A percentile compares a stretch with the other conserved stretches of the same genome.
Evolutionary conservation across 2,329 filamentous ascomycete genomes (phyloP).

Genomic region (Fusarium bulbicola): DNA sequence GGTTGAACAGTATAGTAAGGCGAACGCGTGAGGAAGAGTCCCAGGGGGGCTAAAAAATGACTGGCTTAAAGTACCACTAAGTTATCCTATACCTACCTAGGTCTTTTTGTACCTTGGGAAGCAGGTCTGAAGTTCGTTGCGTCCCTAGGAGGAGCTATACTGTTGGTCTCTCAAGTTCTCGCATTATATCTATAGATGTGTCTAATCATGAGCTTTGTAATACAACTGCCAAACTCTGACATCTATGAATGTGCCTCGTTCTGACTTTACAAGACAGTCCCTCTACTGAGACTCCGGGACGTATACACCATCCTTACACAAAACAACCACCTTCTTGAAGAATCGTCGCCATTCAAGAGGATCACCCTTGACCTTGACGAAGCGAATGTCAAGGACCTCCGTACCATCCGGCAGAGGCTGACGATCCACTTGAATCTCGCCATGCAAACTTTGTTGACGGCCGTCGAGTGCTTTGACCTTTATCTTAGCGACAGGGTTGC

Average conservation of each 20-base stretch:
- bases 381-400: constrained; percentile 84
- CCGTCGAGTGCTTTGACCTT: constrained; percentile 80
- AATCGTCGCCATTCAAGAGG: constrained; percentile 95
- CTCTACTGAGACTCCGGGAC: constrained; percentile 52
- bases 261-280: constrained; percentile 30
- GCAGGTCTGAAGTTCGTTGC: neutral
- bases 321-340: constrained; percentile 92
- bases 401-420: constrained; percentile 63
- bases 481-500: constrained; percentile 69
- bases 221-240: neutral
- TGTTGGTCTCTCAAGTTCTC: neutral
- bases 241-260: neutral
- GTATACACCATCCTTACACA: constrained; percentile 87
- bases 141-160: neutral
- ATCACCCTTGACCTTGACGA: constrained; percentile 95
- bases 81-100: neutral
- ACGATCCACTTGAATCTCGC: constrained; percentile 78
- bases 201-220: constrained; percentile 10
- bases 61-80: neutral
- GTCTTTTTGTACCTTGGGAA: neutral
- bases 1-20: neutral
- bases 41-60: neutral
- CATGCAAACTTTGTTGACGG: constrained; percentile 75
- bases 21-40: neutral
- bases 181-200: neutral